Percentiles rank a stretch among this genome's conserved stretches.
Evolutionary conservation across 371 early-diverging fungal species (phyloP).

Genomic region (Blakeslea trispora): DNA sequence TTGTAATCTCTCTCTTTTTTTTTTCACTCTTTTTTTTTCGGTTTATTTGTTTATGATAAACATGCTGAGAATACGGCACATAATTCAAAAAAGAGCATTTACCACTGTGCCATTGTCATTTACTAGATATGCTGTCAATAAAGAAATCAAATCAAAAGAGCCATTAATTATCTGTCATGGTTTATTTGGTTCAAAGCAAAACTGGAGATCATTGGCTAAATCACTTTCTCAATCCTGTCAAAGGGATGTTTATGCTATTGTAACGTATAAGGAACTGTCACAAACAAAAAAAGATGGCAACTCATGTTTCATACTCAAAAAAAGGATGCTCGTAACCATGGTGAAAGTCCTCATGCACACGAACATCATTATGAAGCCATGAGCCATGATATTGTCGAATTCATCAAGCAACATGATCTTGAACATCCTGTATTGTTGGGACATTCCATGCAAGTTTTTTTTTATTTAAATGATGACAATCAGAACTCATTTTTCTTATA

Average conservation of each 20-base stretch:
- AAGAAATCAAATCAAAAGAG: neutral
- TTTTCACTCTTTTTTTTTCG: neutral
- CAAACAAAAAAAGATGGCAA: too few relatives aligned
- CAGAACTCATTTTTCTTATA: neutral
- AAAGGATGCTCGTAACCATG: slow-evolving; percentile 92
- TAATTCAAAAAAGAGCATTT: neutral
- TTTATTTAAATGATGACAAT: too few relatives aligned
- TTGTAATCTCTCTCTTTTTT: neutral
- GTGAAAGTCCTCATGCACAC: slow-evolving; percentile 79
- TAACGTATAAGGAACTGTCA: slow-evolving; percentile 19
- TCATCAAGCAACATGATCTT: slow-evolving; percentile 61
- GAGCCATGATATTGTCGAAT: slow-evolving; percentile 74
- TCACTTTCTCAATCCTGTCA: slow-evolving; percentile 61
- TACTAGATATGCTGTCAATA: slow-evolving; percentile 18
- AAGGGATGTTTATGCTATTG: slow-evolving; percentile 66
- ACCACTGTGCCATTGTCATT: slow-evolving; percentile 26
- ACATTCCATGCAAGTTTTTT: slow-evolving; percentile 76
- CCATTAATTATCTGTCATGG: slow-evolving; percentile 83
- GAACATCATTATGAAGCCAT: slow-evolving; percentile 76
- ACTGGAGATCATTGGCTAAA: slow-evolving; percentile 87
- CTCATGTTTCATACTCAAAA: too few relatives aligned
- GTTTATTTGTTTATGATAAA: neutral
- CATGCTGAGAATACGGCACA: neutral
- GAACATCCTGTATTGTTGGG: slow-evolving; percentile 71
- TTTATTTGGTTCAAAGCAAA: slow-evolving; percentile 93